Base-by-base conservation (phyloP, 208 protist species). In the Zelonia costaricensis region DNA sequence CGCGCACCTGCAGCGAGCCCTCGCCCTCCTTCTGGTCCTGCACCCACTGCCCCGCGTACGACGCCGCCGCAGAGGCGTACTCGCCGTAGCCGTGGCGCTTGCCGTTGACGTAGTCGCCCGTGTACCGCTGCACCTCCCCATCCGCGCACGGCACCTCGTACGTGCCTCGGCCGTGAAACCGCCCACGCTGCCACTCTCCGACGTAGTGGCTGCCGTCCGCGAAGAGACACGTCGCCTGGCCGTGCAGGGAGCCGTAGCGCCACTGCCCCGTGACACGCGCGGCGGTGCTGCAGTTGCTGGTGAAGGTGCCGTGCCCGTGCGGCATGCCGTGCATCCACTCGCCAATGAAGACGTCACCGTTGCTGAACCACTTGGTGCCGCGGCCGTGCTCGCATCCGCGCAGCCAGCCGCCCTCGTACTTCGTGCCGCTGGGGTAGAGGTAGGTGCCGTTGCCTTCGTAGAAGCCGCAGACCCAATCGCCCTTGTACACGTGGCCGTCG, bases 401-500 rank as follows among this genome's bases (percentile, higher is more conserved):
- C 42, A 62, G 39, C 88, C 88, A 95, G 18, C 71, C 65, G 13
- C 93, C 93, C 57, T 92, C 84, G 65, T 92, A 94, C 59, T 81
- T 82, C 20, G 61, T 66, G 30, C 88, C 86, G 52, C 75, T 84
- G 0, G 87, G 85, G 58, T 84, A 78, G n/a, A 82, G 31, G 51
- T 90, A 92, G 31, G 60, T 79, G 25, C 88, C 92, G 28, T 49
- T 78, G 60, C 92, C 92, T 12, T 97, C 63, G 63, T 84, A 90
- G 22, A 86, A 33, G 20, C 84, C 86, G 43, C 77, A 54, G 3
- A 74, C 40, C 87, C 93, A 97, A 22, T 95, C 88, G 4, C 93
- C 93, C 45, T 89, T 84, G 76, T 96, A 97, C n/a, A 86, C 76
- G 61, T 92, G 77, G n/a, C 91, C 89, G 72, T 93, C 82, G 58